These are phyloP conservation scores for Neoscytalidium dimidiatum DNA, from an alignment of 2,329 filamentous ascomycete genomes.

Conservation along the genomic window DNA sequence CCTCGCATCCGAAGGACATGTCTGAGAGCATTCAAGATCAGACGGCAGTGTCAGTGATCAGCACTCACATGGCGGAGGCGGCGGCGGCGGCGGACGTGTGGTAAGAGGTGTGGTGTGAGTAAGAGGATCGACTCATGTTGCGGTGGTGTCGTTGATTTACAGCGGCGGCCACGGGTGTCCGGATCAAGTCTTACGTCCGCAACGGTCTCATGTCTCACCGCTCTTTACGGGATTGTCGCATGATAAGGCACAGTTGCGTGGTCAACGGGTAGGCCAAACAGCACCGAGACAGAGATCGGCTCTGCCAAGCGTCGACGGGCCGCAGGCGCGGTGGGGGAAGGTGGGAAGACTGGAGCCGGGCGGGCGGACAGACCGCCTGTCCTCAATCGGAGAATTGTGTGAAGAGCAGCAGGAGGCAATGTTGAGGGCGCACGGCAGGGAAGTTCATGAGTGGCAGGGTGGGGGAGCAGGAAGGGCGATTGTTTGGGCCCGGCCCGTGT, in stretches of 20 bases:
- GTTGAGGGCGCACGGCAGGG: neutral
- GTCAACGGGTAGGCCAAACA: constrained; percentile 6
- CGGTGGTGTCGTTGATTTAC: neutral
- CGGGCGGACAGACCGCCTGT: constrained; percentile 10
- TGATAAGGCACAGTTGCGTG: neutral
- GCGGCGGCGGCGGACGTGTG: neutral
- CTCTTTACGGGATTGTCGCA: constrained; percentile 5
- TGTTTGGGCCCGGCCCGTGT: neutral
- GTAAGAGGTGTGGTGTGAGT: neutral
- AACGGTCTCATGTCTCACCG: neutral
- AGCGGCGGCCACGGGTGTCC: neutral
- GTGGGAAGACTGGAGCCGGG: neutral
- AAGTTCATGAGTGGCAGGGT: neutral
- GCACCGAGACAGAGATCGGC: neutral
- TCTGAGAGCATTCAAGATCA: no score
- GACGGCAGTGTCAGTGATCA: neutral
- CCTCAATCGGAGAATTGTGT: neutral
- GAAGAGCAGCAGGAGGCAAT: neutral
- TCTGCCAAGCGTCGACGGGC: constrained; percentile 4
- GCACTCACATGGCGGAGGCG: neutral
- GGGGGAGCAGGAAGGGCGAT: neutral
- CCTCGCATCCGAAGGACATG: neutral
- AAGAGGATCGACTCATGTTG: neutral
- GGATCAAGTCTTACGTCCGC: neutral
- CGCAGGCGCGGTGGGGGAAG: neutral